Evolutionary conservation across 805 yeast species (phyloP), one percentile per base, ranked within the genome.

Genomic region (Komagataella pastoris): DNA sequence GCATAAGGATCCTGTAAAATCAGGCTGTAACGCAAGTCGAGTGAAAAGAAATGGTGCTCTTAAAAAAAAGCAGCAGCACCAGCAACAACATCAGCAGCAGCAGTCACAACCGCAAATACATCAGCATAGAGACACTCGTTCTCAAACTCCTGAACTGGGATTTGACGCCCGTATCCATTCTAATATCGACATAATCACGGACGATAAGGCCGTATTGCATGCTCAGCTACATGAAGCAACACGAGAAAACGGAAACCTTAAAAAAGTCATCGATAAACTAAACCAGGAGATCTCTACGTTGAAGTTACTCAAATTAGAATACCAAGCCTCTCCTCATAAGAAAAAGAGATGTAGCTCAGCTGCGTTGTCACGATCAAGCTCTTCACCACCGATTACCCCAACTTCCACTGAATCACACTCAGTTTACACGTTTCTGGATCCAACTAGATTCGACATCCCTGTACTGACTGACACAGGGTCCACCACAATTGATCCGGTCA

Each of bases 201-300:
- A 65, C 50, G 61, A 60, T 52, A 59, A 58, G 48, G 49, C 53
- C 17, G 71, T 66, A 49, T 51, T 72, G 49, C 66, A 67, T 47
- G 54, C 56, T 47, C 75, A 73, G 56, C 54, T 73, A n/a, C 72
- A 70, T 50, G 62, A 61, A 47, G 74, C 73, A 6, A 64, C 72
- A 2, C 66, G 68, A 51, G 77, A 73, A 58, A 73, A 73, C 55
- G 70, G 66, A 50, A 72, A 71, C 54, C 59, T 73, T 53, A 70
- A 71, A 54, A 70, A 66, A 48, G 69, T 73, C 3, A 61, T 73
- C 6, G 61, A 61, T 2, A 70, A 72, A 54, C 56, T 73, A 24
- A 70, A 70, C 54, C 58, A 60, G 49, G 77, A 73, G 55, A 71
- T 73, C 45, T 67, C 60, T 43, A 58, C 58, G 45, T 54, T 68